Evolutionary conservation across 2,329 filamentous ascomycete genomes (phyloP).

Genomic region (Aspergillus phoenicis): DNA sequence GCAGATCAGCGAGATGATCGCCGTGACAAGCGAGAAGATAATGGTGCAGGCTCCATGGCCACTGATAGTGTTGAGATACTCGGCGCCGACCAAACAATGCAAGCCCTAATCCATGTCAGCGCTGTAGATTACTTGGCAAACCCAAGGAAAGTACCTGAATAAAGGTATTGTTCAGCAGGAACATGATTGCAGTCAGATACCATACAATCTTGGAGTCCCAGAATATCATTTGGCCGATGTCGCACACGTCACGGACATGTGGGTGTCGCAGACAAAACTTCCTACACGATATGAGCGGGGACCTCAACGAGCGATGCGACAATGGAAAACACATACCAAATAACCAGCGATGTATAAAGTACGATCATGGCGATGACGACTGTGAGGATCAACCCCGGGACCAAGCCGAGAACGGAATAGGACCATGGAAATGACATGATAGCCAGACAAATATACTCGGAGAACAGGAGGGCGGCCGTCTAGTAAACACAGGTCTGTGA

Average conservation of each 20-base stretch:
- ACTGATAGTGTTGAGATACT: constrained; percentile 89
- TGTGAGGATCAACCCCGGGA: constrained; percentile 83
- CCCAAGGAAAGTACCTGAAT: constrained; percentile 62
- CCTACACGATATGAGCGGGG: constrained; percentile 55
- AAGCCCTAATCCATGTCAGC: constrained; percentile 57
- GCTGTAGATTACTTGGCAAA: not conserved
- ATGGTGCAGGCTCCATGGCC: constrained; percentile 74
- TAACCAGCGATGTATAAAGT: constrained; percentile 75
- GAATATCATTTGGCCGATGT: constrained; percentile 94
- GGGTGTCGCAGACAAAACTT: constrained; percentile 89
- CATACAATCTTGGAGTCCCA: constrained; percentile 76
- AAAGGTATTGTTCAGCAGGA: constrained; percentile 90
- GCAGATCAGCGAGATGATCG: constrained; percentile 73
- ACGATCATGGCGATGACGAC: constrained; percentile 75
- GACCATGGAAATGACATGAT: constrained; percentile 98
- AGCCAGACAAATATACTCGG: constrained; percentile 88
- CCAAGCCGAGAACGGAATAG: constrained; percentile 82
- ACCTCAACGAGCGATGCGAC: constrained; percentile 10
- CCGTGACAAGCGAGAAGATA: constrained; percentile 72
- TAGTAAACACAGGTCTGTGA: constrained; percentile 34
- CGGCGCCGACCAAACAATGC: constrained; percentile 80
- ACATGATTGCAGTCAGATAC: constrained; percentile 76
- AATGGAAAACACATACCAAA: constrained; percentile 53
- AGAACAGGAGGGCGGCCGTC: constrained; percentile 88
- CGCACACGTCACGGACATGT: constrained; percentile 88